Base-by-base conservation (phyloP, 2,329 filamentous ascomycete species). In the Raffaelea ambrosiae region DNA sequence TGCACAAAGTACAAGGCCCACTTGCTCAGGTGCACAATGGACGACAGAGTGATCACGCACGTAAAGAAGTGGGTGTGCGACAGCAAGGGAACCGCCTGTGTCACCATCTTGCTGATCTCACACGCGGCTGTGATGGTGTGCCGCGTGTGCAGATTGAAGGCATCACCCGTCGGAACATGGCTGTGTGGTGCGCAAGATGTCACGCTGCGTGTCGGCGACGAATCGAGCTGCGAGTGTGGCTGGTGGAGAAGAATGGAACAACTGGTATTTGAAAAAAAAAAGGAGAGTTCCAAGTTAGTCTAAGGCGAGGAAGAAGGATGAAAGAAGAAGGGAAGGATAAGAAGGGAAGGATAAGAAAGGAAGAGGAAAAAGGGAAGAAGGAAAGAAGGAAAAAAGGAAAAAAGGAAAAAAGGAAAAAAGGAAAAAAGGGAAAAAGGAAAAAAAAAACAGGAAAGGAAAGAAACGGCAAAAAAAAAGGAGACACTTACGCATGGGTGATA, bases 41-140 rank as follows among this genome's bases (percentile, higher is more conserved):
- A 87, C 18, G 84, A 85, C 46, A 91, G 70, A 2, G 86, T 86
- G 44, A 93, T 71, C 36, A 86, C 83, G 60, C 87, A 93, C 31
- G 84, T 86, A 67, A 93, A 89, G 65, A 91, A 90, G 49, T 88
- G 87, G 0, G 81, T 89, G 65, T 95, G 88, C 29, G 79, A 79
- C 4, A 83, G 73, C 2, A 91, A 69, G 0, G 82, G 76, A 4
- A 83, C 79, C 0, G 86, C 85, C 41, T 94, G 78, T 1, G 84
- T 84, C 43, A 88, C 79, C 55, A 90, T 73, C 54, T 79, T 77
- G 51, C 84, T 85, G 52, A 95, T 84, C 46, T 86, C 83, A 55
- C 83, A 83, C 0, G 90, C 88, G 0, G 87, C 85, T 26, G 82
- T 78, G 50, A 94, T 79, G 7, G 87, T 88, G 65, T 94, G 90